These are phyloP conservation scores for Quercus variabilis DNA, from an alignment of 306 rosid genomes.

Conservation along the genomic window DNA sequence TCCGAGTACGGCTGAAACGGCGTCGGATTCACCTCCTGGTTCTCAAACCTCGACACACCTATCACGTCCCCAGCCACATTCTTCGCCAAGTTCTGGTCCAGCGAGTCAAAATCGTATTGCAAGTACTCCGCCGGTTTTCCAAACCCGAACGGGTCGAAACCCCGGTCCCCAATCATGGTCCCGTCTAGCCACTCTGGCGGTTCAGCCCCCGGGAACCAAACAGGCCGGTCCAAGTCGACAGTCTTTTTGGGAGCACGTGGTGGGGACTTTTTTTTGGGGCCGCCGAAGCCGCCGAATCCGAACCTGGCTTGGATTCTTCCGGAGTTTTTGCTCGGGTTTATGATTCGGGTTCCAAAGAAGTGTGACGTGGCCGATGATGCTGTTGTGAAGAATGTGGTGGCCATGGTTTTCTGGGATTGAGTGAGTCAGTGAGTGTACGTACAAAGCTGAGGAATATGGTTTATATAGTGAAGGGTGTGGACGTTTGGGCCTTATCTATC, in stretches of 20 bases:
- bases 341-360: constrained; percentile 51
- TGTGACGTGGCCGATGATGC: constrained; percentile 41
- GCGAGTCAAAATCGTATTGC: constrained; percentile 62
- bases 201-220: constrained; percentile 61
- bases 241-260: constrained; percentile 29
- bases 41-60: constrained; percentile 50
- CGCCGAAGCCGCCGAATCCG: constrained; percentile 30
- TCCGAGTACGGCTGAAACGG: constrained; percentile 81
- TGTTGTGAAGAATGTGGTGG: constrained; percentile 23
- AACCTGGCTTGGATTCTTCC: constrained; percentile 50
- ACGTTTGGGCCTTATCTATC: constrained; percentile 33
- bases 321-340: neutral
- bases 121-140: constrained; percentile 69
- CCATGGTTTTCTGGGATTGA: constrained; percentile 27
- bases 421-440: neutral
- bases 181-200: constrained; percentile 84
- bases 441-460: constrained; percentile 11
- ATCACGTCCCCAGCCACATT: constrained; percentile 56
- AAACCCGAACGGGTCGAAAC: constrained; percentile 67
- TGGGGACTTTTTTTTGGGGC: constrained; percentile 5
- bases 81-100: constrained; percentile 86
- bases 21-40: constrained; percentile 46
- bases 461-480: constrained; percentile 16
- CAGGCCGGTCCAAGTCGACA: constrained; percentile 25
- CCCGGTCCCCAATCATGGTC: constrained; percentile 54